A percentile compares a stretch with the other conserved stretches of the same genome.
phyloP scores from a whole-genome alignment of 192 early-diverging fungal species.

The Entomortierella beljakovae region DNA sequence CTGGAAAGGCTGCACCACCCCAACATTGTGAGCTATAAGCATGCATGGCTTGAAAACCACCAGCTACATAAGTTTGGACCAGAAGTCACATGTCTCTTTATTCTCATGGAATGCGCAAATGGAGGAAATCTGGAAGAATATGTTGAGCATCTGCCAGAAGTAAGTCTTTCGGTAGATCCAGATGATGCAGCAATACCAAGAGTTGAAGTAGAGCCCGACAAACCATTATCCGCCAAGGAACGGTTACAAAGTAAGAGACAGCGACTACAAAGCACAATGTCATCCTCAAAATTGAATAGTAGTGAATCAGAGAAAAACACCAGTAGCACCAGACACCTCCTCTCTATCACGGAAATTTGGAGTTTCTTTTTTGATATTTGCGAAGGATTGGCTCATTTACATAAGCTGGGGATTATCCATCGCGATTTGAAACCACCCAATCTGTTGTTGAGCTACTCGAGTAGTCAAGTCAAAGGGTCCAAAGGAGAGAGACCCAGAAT shows the following conservation, averaged over 20 bases:
- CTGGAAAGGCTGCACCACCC: conserved; percentile 91
- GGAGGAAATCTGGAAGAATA: conserved; percentile 97
- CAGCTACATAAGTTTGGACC: conserved; percentile 82
- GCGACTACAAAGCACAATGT: conserved; percentile 7
- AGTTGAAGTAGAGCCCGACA: conserved; percentile 5
- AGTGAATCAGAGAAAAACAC: conserved; percentile 1
- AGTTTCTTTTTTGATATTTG: conserved; percentile 92
- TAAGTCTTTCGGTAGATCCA: neutral
- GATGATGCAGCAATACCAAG: neutral
- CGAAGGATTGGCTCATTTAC: conserved; percentile 89
- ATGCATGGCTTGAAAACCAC: conserved; percentile 94
- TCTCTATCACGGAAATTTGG: conserved; percentile 81
- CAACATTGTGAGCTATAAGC: conserved; percentile 96
- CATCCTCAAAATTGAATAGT: conserved; percentile 2
- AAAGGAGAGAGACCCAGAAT: conserved; percentile 74
- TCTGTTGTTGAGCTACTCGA: conserved; percentile 81
- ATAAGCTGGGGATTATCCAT: conserved; percentile 90
- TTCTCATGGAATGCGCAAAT: conserved; percentile 95
- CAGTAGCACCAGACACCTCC: conserved; percentile 28
- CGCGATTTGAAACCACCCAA: conserved; percentile 96
- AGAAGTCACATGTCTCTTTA: conserved; percentile 92
- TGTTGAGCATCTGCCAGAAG: conserved; percentile 63
- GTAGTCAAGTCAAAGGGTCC: conserved; percentile 52
- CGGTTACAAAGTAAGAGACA: conserved; percentile 35
- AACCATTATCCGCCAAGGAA: conserved; percentile 26